Base-by-base conservation (phyloP, 352 stramenopile genomes). In the Aphanomyces invadans region DNA sequence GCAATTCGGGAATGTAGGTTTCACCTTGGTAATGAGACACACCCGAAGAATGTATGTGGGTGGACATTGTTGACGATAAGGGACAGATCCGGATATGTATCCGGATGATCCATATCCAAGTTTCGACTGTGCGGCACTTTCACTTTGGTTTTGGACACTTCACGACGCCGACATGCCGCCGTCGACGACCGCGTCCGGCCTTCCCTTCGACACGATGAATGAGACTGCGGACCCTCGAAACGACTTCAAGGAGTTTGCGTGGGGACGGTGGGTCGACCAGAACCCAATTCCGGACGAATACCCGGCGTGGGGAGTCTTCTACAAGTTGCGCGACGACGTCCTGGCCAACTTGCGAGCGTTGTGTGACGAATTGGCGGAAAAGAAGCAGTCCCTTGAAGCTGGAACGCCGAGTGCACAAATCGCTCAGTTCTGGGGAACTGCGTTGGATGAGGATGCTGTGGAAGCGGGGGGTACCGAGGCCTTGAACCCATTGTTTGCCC, bases 221-320 rank as follows among this genome's bases (percentile, higher is more conserved):
- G 60, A 54, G 11, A 73, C 56, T 0, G 67, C 70, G 19, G 68
- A 89, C 49, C 83, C 83, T 12, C 88, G 80, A 64, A 66, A 81
- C 9, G 81, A 92, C 72, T 89, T 89, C 38, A 90, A 87, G 74
- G 65, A 80, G 46, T 87, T 81, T 76, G 70, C 74, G 57, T 89
- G 80, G 62, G 79, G 80, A 33, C 49, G 59, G 21, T 89, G 80
- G 79, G 67, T 84, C 55, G 64, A 71, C 60, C 68, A 70, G 23
- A 77, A 73, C 48, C 53, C 71, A 2, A 83, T 86, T 51, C 52
- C 65, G n/a, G 23, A 62, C 11, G 79, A 73, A 48, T 90, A 90
- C 75, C 69, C 76, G 4, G 71, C 63, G 32, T 90, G 81, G 81
- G 84, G 86, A 67, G 76, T 73, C 10, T 90, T 90, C 64, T 65